phyloP scores from a whole-genome alignment of 2,329 filamentous ascomycete genomes.

The Plectosphaerella plurivora region DNA sequence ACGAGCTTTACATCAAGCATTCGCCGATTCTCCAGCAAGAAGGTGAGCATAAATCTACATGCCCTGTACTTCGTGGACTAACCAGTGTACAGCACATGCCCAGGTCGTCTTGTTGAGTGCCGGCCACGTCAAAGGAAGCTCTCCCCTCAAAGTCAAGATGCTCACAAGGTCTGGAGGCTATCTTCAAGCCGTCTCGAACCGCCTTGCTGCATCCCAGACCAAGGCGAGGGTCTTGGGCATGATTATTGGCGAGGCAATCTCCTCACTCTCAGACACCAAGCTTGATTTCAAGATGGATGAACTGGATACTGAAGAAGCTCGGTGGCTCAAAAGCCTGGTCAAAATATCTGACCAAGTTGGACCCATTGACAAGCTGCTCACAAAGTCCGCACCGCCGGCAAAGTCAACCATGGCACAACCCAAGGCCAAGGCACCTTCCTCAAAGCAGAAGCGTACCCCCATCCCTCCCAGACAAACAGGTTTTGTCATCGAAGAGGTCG shows the following conservation, averaged over 20 bases:
- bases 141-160: slow-evolving; percentile 62
- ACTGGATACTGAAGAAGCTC: slow-evolving; percentile 65
- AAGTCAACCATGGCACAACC: slow-evolving; percentile 8
- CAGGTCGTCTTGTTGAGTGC: slow-evolving; percentile 75
- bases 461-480: slow-evolving; percentile 25
- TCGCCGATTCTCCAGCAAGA: slow-evolving; percentile 84
- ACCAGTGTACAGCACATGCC: slow-evolving; percentile 56
- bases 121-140: slow-evolving; percentile 66
- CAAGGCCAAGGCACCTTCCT: slow-evolving; percentile 17
- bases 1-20: slow-evolving; percentile 82
- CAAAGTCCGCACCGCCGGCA: background rate
- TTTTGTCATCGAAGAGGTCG: slow-evolving; percentile 63
- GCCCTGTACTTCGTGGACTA: too few species aligned
- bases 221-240: slow-evolving; percentile 82
- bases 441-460: slow-evolving; percentile 3
- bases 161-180: slow-evolving; percentile 70
- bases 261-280: slow-evolving; percentile 58
- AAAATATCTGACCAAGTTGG: slow-evolving; percentile 60
- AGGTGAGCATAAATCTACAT: slow-evolving; percentile 44
- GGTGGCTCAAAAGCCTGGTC: slow-evolving; percentile 68
- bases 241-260: slow-evolving; percentile 72
- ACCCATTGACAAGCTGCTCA: slow-evolving; percentile 43
- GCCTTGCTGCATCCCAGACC: slow-evolving; percentile 70
- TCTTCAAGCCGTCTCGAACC: slow-evolving; percentile 76
- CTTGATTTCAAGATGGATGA: slow-evolving; percentile 86